These are phyloP conservation scores for Metroxylon sagu DNA, from an alignment of 176 grass and related monocot genomes.

Conservation along the genomic window DNA sequence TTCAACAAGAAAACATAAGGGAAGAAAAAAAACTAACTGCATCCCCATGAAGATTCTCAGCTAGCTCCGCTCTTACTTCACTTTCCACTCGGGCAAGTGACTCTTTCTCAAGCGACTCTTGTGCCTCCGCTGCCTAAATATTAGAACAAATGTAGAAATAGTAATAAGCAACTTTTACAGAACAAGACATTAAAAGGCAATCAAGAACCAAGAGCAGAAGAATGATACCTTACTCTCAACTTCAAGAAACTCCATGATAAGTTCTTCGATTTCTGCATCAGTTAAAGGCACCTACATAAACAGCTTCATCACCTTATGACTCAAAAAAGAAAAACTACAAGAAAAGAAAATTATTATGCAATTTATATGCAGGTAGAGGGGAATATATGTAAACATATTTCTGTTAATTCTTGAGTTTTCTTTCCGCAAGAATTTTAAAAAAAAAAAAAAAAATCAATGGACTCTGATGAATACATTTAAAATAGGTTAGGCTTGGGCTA, in stretches of 20 bases:
- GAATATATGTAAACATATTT: no score
- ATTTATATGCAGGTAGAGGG: no score
- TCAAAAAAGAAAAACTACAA: background rate
- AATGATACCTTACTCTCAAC: constrained; percentile 83
- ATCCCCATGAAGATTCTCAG: constrained; percentile 64
- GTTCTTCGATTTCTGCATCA: constrained; percentile 74
- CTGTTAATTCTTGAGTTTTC: no score
- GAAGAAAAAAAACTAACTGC: constrained; percentile 39
- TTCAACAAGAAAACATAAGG: no score
- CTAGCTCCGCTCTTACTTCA: constrained; percentile 87
- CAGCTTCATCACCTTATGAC: constrained; percentile 29
- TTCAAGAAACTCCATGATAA: constrained; percentile 68
- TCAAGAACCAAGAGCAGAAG: background rate
- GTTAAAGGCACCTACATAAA: constrained; percentile 52
- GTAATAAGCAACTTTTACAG: background rate
- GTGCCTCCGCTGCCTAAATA: constrained; percentile 80
- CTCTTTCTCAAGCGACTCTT: constrained; percentile 98
- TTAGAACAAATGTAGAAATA: constrained; percentile 19
- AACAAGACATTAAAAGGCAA: background rate
- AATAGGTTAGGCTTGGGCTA: no score
- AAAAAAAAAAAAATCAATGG: no score
- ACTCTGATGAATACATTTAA: no score
- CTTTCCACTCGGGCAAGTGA: constrained; percentile 71
- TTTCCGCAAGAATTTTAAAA: no score
- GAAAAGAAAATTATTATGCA: no score